Conservation (phyloP, 2,329 filamentous ascomycete genomes). For the Penicillium sp. region DNA sequence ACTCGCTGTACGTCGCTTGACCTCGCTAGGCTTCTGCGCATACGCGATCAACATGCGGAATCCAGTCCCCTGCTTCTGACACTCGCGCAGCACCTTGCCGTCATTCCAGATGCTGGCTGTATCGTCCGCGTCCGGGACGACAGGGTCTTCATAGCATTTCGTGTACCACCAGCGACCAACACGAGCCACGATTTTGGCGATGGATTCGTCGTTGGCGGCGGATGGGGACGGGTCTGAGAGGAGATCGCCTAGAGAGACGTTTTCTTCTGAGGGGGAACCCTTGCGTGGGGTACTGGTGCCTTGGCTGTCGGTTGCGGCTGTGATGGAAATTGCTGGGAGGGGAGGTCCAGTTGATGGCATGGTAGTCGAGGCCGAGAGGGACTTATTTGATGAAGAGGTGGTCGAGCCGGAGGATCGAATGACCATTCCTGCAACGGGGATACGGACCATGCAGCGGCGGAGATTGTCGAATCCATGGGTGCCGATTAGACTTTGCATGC, state of each 20-base stretch:
- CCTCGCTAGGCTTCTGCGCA: slow-evolving; percentile 65
- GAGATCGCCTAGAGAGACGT: slow-evolving; percentile 59
- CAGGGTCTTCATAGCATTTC: slow-evolving; percentile 74
- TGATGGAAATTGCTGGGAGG: slow-evolving; percentile 21
- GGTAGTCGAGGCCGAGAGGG: slow-evolving; percentile 24
- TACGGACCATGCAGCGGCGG: slow-evolving; percentile 46
- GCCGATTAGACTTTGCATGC: slow-evolving; percentile 43
- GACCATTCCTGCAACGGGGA: slow-evolving; percentile 45
- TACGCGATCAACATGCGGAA: slow-evolving; percentile 89
- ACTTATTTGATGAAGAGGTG: slow-evolving; percentile 35
- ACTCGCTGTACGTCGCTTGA: slow-evolving; percentile 41
- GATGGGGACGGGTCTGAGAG: slow-evolving; percentile 66
- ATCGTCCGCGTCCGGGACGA: slow-evolving; percentile 44
- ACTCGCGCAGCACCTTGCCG: slow-evolving; percentile 68
- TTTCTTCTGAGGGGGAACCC: slow-evolving; percentile 35
- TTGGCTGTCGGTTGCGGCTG: slow-evolving; percentile 14
- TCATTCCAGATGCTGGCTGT: slow-evolving; percentile 72
- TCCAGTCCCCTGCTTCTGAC: slow-evolving; percentile 77
- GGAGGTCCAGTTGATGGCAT: slow-evolving; percentile 25
- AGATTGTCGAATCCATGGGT: slow-evolving; percentile 45
- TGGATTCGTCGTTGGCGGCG: slow-evolving; percentile 68
- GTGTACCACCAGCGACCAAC: slow-evolving; percentile 97
- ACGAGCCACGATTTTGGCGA: slow-evolving; percentile 84
- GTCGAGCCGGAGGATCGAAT: slow-evolving; percentile 39
- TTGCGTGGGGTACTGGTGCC: slow-evolving; percentile 16